Evolutionary conservation across 331 rosid species (phyloP), one percentile per base, ranked within the genome.

Genomic region (Rhamnella rubrinervis): DNA sequence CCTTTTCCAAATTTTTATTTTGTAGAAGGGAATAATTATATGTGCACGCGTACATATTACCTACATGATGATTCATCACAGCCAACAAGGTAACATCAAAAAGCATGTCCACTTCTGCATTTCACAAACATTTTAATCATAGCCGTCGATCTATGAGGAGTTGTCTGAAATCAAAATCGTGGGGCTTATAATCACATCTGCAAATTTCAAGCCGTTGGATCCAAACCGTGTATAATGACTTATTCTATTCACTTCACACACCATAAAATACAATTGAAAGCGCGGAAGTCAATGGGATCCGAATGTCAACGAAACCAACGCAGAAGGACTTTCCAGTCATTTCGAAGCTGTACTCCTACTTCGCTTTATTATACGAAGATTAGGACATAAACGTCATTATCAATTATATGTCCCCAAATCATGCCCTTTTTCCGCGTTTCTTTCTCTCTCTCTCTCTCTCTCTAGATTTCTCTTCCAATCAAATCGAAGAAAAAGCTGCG

Each of bases 391-490:
- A 73, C 35, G 87, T 85, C 83, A 80, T 82, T 68, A 66, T 38
- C 35, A 55, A 23, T 46, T 51, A 75, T 57, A 66, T 66, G 79
- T 71, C 79, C 72, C 16, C 74, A 76, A 64, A 67, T 68, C 83
- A 40, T 68, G 59, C 56, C 65, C 66, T 9, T 57, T n/a, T 40
- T 47, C 47, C 53, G 39, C 55, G 44, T 55, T 61, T 31, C 49
- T 47, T 63, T 23, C 59, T 1, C 49, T 47, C 66, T 23, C 59
- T 1, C 62, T 55, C 64, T 76, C 83, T 77, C 62, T 81, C 70
- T 76, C 79, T 72, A 65, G 73, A 72, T 72, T 75, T 65, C 38
- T 78, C 77, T 75, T 53, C 83, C 91, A 83, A 82, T 85, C 91
- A 78, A 77, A 71, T 81, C 89, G 63, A 78, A 69, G 78, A 65